A percentile compares a stretch with the other conserved stretches of the same genome.
Evolutionary conservation across 2,329 filamentous ascomycete species (phyloP).

Genomic region (Didymella exigua): DNA sequence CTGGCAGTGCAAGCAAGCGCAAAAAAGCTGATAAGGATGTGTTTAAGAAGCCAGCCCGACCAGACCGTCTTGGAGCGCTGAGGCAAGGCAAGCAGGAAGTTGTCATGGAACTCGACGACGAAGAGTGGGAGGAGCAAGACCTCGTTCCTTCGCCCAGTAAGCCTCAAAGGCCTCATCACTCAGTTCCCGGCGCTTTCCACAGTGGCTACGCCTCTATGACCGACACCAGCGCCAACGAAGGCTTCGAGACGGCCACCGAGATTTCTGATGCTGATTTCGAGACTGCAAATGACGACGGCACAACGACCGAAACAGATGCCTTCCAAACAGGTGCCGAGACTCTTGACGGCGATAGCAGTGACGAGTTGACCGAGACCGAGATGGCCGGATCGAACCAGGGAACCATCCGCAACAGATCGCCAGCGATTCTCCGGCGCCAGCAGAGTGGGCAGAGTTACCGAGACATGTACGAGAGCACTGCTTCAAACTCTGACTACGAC

Average conservation of each 20-base stretch:
- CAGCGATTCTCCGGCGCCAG: constrained; percentile 54
- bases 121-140: constrained; percentile 80
- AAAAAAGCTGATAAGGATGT: constrained; percentile 61
- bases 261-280: constrained; percentile 67
- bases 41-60: constrained; percentile 78
- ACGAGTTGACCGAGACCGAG: constrained; percentile 87
- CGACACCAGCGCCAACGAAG: constrained; percentile 60
- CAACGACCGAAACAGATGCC: constrained; percentile 83
- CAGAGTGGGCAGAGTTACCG: constrained; percentile 58
- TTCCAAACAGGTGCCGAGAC: constrained; percentile 92
- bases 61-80: constrained; percentile 74
- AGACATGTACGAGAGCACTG: constrained; percentile 81
- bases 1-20: constrained; percentile 59
- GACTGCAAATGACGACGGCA: constrained; percentile 73
- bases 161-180: constrained; percentile 30
- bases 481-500: constrained; percentile 82
- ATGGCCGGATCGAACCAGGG: constrained; percentile 48
- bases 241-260: constrained; percentile 84
- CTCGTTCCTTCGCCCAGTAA: constrained; percentile 60
- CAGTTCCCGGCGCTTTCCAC: constrained; percentile 40
- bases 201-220: constrained; percentile 43
- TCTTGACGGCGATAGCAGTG: constrained; percentile 71
- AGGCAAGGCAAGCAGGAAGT: constrained; percentile 78
- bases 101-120: constrained; percentile 74
- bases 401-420: constrained; percentile 46